Base-by-base conservation (phyloP, 495 filamentous ascomycete species). In the Podospora pseudoanserina region DNA sequence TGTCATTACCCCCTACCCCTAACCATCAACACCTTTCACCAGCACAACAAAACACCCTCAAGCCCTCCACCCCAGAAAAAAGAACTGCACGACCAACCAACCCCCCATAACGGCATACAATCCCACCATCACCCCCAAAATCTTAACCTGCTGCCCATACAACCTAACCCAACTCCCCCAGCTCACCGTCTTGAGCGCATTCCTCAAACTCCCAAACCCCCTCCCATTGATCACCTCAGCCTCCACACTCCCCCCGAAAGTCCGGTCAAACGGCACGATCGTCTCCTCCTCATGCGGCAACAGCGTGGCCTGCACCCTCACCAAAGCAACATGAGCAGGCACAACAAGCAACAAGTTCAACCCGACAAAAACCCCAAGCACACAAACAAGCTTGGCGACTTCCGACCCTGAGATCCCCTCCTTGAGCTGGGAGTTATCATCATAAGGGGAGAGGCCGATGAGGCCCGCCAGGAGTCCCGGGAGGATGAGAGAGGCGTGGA, bases 111-210 rank as follows among this genome's bases (percentile, higher is more conserved):
- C 82, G 77, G 49, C 84, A 13, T 61, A 86, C 76, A 23, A 89
- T 81, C 9, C 81, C 26, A 87, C 65, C 58, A 67, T 63, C 57
- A 78, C 70, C 28, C 63, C 66, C 61, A 79, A 73, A 59, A 89
- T 81, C 86, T 94, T 94, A 74, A 78, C 78, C 60, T 90, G 86
- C 13, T 93, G 82, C 81, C 88, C 88, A 69, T 88, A 75, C 67
- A 93, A 83, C 20, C 92, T 83, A 27, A 86, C 77, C 70, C 90
- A 87, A 63, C 88, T 87, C 65, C 84, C 78, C 71, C 86, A 83
- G 71, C 88, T 84, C 73, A 96, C 90, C 28, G 85, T 90, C 60
- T 78, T 83, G 87, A 91, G 89, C 0, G 91, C 92, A 70, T 92
- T 90, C 32, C 84, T 75, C 75, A 94, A 83, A 58, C 86, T 86